Base-by-base conservation (phyloP, 2,329 filamentous ascomycete species). In the Arthrobotrys pseudoclavata region DNA sequence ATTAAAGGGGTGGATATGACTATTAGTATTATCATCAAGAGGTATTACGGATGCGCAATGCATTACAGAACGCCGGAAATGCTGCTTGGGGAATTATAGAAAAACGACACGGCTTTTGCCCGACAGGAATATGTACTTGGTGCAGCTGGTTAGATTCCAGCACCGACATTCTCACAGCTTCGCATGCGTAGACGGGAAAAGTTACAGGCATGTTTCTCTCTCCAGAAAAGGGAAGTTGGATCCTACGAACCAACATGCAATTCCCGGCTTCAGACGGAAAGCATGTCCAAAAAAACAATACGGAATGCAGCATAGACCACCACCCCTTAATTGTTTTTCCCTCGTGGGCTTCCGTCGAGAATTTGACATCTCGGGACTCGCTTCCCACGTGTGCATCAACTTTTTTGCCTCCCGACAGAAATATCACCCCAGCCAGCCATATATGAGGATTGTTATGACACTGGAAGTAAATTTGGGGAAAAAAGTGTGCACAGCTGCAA, bases 311-410 rank as follows among this genome's bases (percentile, higher is more conserved):
- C 66, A 69, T 40, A 60, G 52, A 50, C 66, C 52, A 69, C 34
- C 31, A 40, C 55, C 34, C 34, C 34, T 20, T 34, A 34, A 34
- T 3, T 12, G 1, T 34, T 53, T 34, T 22, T 60, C 20, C 55
- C 52, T 37, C 40, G 52, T 69, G n/a, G 45, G 42, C 20, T 22
- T 26, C 29, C 66, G 42, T 42, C 37, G n/a, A 61, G 26, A 42
- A 20, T 67, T 68, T 74, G 62, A 74, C 69, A 68, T 74, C 45
- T 57, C 71, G 71, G 62, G 71, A 64, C 22, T 76, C 71, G 71
- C 71, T 76, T 76, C 71, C 71, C 71, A 69, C 71, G 71, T 76
- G 71, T 62, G 69, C 69, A 74, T 61, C 55, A 74, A 34, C n/a
- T 15, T 40, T 40, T n/a, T 40, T 40, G 37, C 15, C 20, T 48